Percentiles rank a stretch among this genome's conserved stretches.
These are phyloP conservation scores for Candida stauntonica DNA, from an alignment of 805 yeast species.

Conservation along the genomic window DNA sequence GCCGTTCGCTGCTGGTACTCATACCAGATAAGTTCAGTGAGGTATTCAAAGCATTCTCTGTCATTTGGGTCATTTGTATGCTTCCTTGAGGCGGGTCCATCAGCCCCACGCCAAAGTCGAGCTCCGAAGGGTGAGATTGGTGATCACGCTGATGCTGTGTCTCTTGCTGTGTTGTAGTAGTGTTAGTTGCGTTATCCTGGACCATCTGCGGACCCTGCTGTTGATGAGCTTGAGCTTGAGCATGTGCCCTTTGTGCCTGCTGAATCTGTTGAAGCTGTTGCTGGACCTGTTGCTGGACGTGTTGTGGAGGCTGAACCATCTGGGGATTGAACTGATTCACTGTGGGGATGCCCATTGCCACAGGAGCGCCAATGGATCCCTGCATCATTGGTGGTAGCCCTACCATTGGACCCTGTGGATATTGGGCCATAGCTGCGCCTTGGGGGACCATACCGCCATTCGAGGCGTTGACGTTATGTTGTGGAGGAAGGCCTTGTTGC, in stretches of 20 bases:
- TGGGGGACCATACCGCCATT: not conserved
- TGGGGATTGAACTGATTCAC: too few species aligned
- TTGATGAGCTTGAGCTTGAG: constrained; percentile 5
- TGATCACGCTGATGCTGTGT: constrained; percentile 4
- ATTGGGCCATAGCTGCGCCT: not conserved
- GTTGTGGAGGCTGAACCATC: too few species aligned
- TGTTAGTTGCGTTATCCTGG: too few species aligned
- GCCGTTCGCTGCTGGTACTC: constrained; percentile 4
- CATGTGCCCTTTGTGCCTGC: not conserved
- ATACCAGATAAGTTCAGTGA: not conserved
- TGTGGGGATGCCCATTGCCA: too few species aligned
- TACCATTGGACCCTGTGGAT: constrained; percentile 6
- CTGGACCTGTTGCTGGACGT: not conserved
- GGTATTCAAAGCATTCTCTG: constrained; percentile 1
- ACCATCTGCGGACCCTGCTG: not conserved
- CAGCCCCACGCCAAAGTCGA: constrained; percentile 7
- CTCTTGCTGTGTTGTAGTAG: too few species aligned
- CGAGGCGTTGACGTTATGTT: not conserved
- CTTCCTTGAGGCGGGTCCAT: constrained; percentile 5
- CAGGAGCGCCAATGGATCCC: too few species aligned
- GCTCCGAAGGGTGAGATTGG: constrained; percentile 4
- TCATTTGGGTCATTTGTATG: constrained; percentile 6
- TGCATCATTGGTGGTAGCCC: constrained; percentile 12
- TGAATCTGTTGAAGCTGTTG: constrained; percentile 1
- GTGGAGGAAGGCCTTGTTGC: not conserved